These are phyloP conservation scores for Gossypium trilobum DNA, from an alignment of 441 rosid species.

Conservation along the genomic window DNA sequence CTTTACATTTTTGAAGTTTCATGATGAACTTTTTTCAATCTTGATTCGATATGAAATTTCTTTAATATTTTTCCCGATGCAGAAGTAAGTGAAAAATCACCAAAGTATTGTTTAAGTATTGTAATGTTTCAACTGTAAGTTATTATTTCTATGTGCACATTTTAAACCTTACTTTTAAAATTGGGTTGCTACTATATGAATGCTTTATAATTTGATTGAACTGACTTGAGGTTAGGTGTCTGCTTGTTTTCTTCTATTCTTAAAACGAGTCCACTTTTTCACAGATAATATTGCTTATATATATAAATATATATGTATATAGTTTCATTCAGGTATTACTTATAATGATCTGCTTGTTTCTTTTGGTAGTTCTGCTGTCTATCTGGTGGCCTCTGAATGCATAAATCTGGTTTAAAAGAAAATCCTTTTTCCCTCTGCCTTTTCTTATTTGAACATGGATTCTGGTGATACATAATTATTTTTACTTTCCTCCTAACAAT, in stretches of 20 bases:
- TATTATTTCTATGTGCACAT: neutral
- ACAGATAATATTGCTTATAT: neutral
- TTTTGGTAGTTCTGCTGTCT: neutral
- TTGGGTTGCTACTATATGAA: neutral
- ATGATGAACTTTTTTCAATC: neutral
- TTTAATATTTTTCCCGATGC: neutral
- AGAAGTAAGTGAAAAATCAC: neutral
- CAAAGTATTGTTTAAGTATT: neutral
- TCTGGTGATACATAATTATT: neutral
- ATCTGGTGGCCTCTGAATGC: constrained; percentile 3
- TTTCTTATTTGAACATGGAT: neutral
- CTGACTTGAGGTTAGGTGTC: neutral
- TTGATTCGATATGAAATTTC: neutral
- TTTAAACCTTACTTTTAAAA: neutral
- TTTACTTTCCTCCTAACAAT: neutral
- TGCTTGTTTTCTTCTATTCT: constrained; percentile 10
- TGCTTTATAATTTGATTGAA: constrained; percentile 4
- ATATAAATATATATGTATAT: neutral
- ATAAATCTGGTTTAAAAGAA: neutral
- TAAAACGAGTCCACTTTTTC: neutral
- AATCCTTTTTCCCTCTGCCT: neutral
- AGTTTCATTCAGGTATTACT: neutral
- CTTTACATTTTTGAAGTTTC: neutral
- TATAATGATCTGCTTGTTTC: neutral
- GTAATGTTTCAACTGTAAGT: neutral